Evolutionary conservation across 345 rosid genomes (phyloP).

Genomic region (Jatropha curcas): DNA sequence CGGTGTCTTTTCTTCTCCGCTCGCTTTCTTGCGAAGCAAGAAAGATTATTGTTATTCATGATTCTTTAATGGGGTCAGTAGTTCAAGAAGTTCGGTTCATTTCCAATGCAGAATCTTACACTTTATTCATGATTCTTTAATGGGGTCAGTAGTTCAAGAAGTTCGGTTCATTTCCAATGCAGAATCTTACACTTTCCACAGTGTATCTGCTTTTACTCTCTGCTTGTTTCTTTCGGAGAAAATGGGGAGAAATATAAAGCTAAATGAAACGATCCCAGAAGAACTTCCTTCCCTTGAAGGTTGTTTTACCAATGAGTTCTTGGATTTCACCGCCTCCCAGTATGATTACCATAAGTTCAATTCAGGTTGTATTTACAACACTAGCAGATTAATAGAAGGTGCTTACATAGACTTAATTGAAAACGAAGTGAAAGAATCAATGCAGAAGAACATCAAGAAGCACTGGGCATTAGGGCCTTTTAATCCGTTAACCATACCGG

Average conservation of each 20-base stretch:
- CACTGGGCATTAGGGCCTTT: slow-evolving; percentile 54
- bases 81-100: slow-evolving; percentile 33
- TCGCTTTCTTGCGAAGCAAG: slow-evolving; percentile 29
- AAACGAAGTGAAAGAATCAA: background rate
- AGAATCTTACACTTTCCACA: slow-evolving; percentile 42
- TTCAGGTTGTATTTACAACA: slow-evolving; percentile 44
- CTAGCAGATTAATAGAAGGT: slow-evolving; percentile 40
- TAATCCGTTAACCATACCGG: slow-evolving; percentile 29
- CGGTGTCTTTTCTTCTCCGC: slow-evolving; percentile 26
- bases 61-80: slow-evolving; percentile 47
- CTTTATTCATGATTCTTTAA: slow-evolving; percentile 47
- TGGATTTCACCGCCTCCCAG: slow-evolving; percentile 27
- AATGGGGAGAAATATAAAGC: slow-evolving; percentile 15
- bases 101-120: slow-evolving; percentile 39
- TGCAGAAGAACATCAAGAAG: background rate
- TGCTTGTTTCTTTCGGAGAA: slow-evolving; percentile 22
- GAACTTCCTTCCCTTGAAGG: slow-evolving; percentile 45
- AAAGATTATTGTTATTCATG: slow-evolving; percentile 38
- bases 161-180: slow-evolving; percentile 30
- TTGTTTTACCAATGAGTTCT: slow-evolving; percentile 39
- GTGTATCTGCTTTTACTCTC: slow-evolving; percentile 39
- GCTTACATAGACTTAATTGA: slow-evolving; percentile 34
- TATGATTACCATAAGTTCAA: slow-evolving; percentile 8
- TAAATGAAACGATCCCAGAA: background rate
- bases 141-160: slow-evolving; percentile 45